phyloP scores from a whole-genome alignment of 768 basidiomycete genomes.

The Russula sp. region DNA sequence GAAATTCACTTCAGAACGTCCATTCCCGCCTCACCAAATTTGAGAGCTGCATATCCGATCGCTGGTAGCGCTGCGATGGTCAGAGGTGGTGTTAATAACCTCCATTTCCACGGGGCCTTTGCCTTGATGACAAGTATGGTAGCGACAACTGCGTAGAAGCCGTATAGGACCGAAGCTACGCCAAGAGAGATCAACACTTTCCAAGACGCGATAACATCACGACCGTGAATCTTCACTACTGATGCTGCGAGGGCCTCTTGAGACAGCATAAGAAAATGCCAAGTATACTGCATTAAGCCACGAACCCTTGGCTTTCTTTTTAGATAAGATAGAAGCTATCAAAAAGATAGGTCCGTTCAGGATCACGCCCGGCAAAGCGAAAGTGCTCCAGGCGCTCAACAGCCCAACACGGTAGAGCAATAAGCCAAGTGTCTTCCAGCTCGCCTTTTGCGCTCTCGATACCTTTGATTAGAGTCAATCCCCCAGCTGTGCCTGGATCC shows the following conservation, averaged over 20 bases:
- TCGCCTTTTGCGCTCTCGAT: constrained; percentile 72
- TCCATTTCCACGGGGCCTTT: constrained; percentile 53
- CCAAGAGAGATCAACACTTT: constrained; percentile 91
- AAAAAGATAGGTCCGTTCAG: constrained; percentile 92
- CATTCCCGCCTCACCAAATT: constrained; percentile 96
- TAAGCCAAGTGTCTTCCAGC: constrained; percentile 79
- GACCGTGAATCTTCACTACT: constrained; percentile 84
- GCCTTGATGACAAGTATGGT: constrained; percentile 63
- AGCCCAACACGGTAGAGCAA: constrained; percentile 76
- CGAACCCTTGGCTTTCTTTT: constrained; percentile 78
- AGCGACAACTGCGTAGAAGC: constrained; percentile 73
- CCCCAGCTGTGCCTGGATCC: constrained; percentile 1
- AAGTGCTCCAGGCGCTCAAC: constrained; percentile 67
- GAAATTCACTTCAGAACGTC: constrained; percentile 86
- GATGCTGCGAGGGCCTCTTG: constrained; percentile 96
- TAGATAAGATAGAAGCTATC: constrained; percentile 80
- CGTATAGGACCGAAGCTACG: constrained; percentile 77
- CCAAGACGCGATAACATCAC: constrained; percentile 94
- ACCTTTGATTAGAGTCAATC: constrained; percentile 41
- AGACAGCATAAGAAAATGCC: background rate
- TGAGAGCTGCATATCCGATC: constrained; percentile 87
- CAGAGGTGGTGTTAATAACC: constrained; percentile 66
- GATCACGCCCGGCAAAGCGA: constrained; percentile 85
- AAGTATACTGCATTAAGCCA: background rate
- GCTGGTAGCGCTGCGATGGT: constrained; percentile 68